phyloP scores from a whole-genome alignment of 768 basidiomycete species.

The Boletus patriciae region DNA sequence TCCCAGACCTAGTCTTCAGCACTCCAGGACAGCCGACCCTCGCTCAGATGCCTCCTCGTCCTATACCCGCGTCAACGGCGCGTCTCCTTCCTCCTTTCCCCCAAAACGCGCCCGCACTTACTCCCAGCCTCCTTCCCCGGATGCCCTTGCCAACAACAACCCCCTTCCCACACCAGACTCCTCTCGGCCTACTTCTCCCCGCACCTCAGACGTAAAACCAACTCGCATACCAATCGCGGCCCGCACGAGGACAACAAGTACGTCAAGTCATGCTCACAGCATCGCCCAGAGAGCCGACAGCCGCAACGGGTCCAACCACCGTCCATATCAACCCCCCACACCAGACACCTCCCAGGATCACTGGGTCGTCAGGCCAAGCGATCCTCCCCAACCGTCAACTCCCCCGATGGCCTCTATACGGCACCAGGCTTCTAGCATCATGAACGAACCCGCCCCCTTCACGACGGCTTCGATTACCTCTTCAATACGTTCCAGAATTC shows the following conservation, averaged over 20 bases:
- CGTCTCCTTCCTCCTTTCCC: slow-evolving; percentile 31
- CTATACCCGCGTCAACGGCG: slow-evolving; percentile 28
- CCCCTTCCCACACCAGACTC: slow-evolving; percentile 37
- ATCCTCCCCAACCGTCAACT: slow-evolving; percentile 31
- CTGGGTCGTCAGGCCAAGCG: slow-evolving; percentile 30
- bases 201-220: slow-evolving; percentile 39
- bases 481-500: slow-evolving; percentile 39
- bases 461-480: slow-evolving; percentile 44
- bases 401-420: slow-evolving; percentile 36
- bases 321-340: slow-evolving; percentile 25
- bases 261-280: slow-evolving; percentile 40
- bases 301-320: slow-evolving; percentile 32
- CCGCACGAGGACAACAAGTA: slow-evolving; percentile 42
- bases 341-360: slow-evolving; percentile 34
- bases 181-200: slow-evolving; percentile 46
- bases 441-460: slow-evolving; percentile 69
- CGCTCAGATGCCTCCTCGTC: slow-evolving; percentile 26
- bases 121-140: slow-evolving; percentile 50
- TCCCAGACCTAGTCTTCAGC: slow-evolving; percentile 47
- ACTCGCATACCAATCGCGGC: slow-evolving; percentile 51
- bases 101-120: slow-evolving; percentile 61
- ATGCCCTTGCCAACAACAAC: slow-evolving; percentile 28
- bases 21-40: slow-evolving; percentile 32
- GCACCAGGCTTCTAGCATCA: slow-evolving; percentile 47
- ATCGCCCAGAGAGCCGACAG: slow-evolving; percentile 38